A percentile compares a stretch with the other conserved stretches of the same genome.
These are phyloP conservation scores for Trichoderma simmonsii DNA, from an alignment of 2,329 filamentous ascomycete species.

Conservation along the genomic window DNA sequence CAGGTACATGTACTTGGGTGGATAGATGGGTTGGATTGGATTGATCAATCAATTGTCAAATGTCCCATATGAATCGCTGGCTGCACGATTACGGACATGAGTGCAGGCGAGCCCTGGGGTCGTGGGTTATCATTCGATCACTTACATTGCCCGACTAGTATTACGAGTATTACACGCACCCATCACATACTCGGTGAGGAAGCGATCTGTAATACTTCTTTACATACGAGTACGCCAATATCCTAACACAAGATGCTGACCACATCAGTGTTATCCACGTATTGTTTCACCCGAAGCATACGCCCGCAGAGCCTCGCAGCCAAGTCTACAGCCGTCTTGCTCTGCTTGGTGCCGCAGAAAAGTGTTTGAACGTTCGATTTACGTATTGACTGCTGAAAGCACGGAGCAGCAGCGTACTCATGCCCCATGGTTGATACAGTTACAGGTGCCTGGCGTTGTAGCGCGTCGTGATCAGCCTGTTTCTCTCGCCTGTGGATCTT, in stretches of 20 bases:
- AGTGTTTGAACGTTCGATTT: not conserved
- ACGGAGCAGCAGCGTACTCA: not conserved
- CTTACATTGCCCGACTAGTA: not conserved
- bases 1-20: not conserved
- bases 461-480: not conserved
- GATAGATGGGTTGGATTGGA: not conserved
- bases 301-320: not conserved
- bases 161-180: not conserved
- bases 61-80: not conserved
- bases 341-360: not conserved
- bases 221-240: not conserved
- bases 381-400: not conserved
- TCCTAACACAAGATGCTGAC: not conserved
- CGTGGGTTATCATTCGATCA: not conserved
- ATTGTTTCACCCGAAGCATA: not conserved
- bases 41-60: not conserved
- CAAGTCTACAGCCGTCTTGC: not conserved
- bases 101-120: not conserved
- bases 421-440: not conserved
- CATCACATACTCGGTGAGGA: not conserved
- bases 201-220: not conserved
- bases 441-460: not conserved
- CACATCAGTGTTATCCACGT: not conserved
- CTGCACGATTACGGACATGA: not conserved
- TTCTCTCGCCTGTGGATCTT: not conserved